These are phyloP conservation scores for Paramecium biaurelia DNA, from an alignment of 73 alveolate genomes.

Conservation along the genomic window DNA sequence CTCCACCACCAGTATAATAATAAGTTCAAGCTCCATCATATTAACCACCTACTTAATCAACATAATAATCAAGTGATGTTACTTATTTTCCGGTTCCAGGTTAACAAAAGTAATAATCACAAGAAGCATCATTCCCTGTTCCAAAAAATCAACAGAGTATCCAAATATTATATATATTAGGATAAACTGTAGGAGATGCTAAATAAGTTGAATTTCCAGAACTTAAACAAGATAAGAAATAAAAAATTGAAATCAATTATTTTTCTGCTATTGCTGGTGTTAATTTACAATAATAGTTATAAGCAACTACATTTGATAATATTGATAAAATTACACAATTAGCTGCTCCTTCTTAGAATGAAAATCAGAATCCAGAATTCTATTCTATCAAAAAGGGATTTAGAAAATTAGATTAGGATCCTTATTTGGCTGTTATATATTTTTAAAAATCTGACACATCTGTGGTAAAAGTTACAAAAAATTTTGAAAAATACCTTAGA, in stretches of 20 bases:
- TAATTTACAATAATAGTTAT: background rate
- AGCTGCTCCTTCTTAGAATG: background rate
- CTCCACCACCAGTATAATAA: background rate
- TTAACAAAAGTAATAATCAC: background rate
- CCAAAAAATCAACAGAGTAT: conserved; percentile 15
- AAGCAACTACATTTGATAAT: background rate
- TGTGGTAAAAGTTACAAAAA: background rate
- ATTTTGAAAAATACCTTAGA: background rate
- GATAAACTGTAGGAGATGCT: background rate
- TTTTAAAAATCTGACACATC: background rate
- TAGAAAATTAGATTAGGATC: background rate
- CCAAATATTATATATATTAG: background rate
- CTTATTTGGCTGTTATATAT: background rate
- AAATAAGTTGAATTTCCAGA: background rate
- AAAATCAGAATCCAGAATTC: background rate
- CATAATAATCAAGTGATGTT: background rate
- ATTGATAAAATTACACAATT: conserved; percentile 9
- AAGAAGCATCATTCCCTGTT: background rate
- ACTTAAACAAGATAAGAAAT: background rate
- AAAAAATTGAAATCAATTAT: background rate
- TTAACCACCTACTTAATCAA: background rate
- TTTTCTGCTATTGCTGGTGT: background rate
- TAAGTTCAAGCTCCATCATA: background rate
- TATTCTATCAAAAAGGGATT: background rate
- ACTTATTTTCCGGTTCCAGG: conserved; percentile 44